These are phyloP conservation scores for Alternaria brassicicola DNA, from an alignment of 2,329 filamentous ascomycete species.

Conservation along the genomic window DNA sequence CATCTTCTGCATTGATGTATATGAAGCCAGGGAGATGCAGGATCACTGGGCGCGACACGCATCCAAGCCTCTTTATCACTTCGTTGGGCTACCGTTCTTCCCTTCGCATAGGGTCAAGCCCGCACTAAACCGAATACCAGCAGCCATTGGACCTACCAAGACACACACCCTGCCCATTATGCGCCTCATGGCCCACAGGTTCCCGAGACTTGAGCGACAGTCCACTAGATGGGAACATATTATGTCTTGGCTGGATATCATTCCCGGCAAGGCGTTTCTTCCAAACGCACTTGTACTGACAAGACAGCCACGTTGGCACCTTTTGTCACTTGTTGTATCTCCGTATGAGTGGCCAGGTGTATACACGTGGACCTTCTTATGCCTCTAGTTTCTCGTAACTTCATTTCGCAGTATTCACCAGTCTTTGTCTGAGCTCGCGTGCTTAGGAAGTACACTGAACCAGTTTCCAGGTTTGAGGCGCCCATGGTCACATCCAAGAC, in stretches of 20 bases:
- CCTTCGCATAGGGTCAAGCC: neutral
- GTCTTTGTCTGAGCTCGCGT: neutral
- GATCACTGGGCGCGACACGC: neutral
- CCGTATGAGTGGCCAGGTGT: neutral
- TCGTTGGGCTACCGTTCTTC: neutral
- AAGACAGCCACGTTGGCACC: constrained; percentile 11
- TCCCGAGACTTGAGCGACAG: neutral
- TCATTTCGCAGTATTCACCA: too few species aligned
- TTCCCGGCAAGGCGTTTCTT: neutral
- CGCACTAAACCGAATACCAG: neutral
- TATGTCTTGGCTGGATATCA: neutral
- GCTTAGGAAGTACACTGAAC: neutral
- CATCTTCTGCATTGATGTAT: neutral
- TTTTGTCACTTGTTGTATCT: constrained; percentile 5
- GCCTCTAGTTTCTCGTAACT: neutral
- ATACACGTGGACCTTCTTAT: neutral
- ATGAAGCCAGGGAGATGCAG: neutral
- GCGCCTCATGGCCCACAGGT: neutral
- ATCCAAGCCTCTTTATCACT: neutral
- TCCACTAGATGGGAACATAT: neutral
- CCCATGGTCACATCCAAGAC: neutral
- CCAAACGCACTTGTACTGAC: constrained; percentile 17
- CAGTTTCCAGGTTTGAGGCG: neutral
- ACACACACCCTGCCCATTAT: neutral
- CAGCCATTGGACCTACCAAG: neutral